Conservation (phyloP, 371 early-diverging fungal species). For the Lichtheimia ramosa region DNA sequence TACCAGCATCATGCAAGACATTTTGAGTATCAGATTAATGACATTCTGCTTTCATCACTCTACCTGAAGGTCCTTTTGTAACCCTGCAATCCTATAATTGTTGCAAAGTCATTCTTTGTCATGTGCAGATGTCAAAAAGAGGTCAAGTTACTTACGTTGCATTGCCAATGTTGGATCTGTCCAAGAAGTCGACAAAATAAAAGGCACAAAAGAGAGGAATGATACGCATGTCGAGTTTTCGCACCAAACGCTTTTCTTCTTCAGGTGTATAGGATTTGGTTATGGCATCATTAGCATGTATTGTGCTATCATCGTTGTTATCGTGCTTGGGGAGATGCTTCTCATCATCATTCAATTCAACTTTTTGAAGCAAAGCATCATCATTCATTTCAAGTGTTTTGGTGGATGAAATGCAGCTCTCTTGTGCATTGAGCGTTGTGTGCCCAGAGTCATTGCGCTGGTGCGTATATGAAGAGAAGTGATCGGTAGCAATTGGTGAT, state of each 20-base stretch:
- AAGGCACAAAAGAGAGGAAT: slow-evolving; percentile 44
- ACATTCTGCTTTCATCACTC: neutral
- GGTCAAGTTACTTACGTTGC: slow-evolving; percentile 13
- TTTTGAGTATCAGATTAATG: neutral
- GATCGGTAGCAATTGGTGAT: no score
- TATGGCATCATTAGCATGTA: no score
- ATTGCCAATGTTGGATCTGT: slow-evolving; percentile 22
- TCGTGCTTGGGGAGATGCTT: neutral
- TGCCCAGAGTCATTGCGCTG: neutral
- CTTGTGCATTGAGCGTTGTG: neutral
- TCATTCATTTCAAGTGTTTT: neutral
- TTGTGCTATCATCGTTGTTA: no score
- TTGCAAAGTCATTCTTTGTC: neutral
- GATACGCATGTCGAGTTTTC: slow-evolving; percentile 33
- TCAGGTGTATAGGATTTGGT: neutral
- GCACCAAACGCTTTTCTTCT: slow-evolving; percentile 28
- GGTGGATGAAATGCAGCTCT: neutral
- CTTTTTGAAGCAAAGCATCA: neutral
- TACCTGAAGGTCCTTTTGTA: slow-evolving; percentile 20
- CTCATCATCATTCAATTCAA: neutral
- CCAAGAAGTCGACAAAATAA: slow-evolving; percentile 39
- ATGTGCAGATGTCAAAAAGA: slow-evolving; percentile 1
- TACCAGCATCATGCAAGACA: slow-evolving; percentile 5
- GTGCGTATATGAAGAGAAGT: no score
- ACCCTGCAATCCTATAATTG: slow-evolving; percentile 17